Base-by-base conservation (phyloP, 2,329 filamentous ascomycete genomes). In the Ophiostoma perfectum region DNA sequence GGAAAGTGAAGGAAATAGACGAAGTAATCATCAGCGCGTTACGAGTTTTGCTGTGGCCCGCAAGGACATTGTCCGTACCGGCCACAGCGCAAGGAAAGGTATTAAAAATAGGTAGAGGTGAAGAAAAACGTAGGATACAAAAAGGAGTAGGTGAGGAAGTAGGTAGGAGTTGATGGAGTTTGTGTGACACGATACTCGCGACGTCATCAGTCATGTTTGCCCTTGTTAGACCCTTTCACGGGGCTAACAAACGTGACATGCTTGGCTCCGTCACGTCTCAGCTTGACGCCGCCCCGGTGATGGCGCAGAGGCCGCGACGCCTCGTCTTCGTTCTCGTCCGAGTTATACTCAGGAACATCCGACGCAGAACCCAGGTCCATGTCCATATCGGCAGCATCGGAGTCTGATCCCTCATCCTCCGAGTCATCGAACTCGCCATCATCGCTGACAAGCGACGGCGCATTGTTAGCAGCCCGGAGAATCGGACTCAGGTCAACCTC, bases 341-440 rank as follows among this genome's bases (percentile, higher is more conserved):
- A 79, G 41, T 83, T 83, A 68, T 89, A 87, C 73, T 89, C 86
- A 41, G 86, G 83, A 52, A 88, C 82, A 73, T 88, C 86, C 41
- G 41, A 64, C n/a, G 63, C 18, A 7, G 41, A 84, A 38, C 85
- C 81, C 3, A 83, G 82, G 70, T 86, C 85, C n/a, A 85, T 81
- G 39, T 87, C 87, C 49, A 85, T 76, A 68, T 87, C 84, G 68
- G 82, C 85, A 67, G 80, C 55, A 2, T 38, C 86, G 4, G 86
- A 88, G 60, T 83, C 83, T 4, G 86, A 89, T 63, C 82, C 84
- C 70, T 87, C 86, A 68, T 90, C 87, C 1, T 90, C 87, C 1
- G 88, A 91, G 68, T 90, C 87, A 72, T 90, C 90, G 74, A 90
- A 91, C 75, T 92, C 90, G 73, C 90, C 89, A 75, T 92, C 90